Evolutionary conservation across 495 filamentous ascomycete species (phyloP), one percentile per base, ranked within the genome.

Genomic region (Penicillium coprophilum): DNA sequence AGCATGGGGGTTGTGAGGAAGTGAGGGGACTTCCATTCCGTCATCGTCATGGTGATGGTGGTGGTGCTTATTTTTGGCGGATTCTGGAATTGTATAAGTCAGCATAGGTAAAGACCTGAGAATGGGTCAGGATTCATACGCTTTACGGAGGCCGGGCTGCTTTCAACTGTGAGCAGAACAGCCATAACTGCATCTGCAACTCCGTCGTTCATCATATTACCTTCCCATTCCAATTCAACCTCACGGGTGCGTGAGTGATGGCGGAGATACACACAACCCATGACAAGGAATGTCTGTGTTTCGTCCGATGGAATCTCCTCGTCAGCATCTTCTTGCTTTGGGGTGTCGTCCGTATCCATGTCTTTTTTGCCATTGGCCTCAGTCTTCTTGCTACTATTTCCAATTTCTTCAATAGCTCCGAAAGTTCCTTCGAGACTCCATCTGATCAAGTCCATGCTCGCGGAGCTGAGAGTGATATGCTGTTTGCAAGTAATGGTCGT

Each of bases 401-500:
- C 71, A 36, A 91, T 69, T 61, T 90, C 87, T 53, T 94, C 88
- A 34, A 97, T 84, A 4, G 80, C 85, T 27, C 94, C 94, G 68
- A 97, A 98, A 1, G 92, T 95, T 57, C 92, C 86, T 67, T 97
- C 92, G 9, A 98, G 80, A 20, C 89, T 91, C 94, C 94, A 98
- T 62, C 86, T 86, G 54, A 98, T 92, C 20, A 98, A 72, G 43
- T 94, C 92, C 50, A 96, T 82, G 46, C 93, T 92, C 6, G 92
- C 94, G 6, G 92, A 91, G 58, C 82, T 89, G 20, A 97, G 82
- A 0, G 83, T 90, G 40, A 97, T 77, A 45, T 88, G 83, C 67
- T 98, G 95, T 62, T 89, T 90, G 78, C 95, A 98, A 19, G 82
- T 85, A 34, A 98, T 91, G 1, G 88, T 93, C 0, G 94, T 96